phyloP scores from a whole-genome alignment of 2,329 filamentous ascomycete genomes.

The Grosmannia clavigera region DNA sequence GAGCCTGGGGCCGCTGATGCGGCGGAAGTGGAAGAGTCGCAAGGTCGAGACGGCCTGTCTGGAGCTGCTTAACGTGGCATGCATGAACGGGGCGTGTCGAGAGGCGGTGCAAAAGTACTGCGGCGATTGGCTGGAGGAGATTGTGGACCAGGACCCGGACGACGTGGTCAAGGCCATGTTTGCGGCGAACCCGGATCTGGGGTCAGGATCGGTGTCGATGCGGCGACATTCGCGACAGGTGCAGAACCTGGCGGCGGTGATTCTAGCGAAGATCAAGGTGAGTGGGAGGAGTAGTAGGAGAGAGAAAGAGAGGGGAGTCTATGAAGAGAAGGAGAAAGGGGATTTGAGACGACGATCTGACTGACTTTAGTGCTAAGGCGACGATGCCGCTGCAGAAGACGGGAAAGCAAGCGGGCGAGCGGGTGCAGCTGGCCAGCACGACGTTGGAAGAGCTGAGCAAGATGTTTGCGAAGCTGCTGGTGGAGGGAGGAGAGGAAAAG shows the following conservation, averaged over 20 bases:
- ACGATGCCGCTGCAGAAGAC: conserved; percentile 33
- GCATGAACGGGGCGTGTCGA: conserved; percentile 70
- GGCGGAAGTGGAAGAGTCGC: conserved; percentile 68
- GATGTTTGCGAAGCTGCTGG: conserved; percentile 54
- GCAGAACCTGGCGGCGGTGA: conserved; percentile 57
- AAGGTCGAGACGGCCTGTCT: conserved; percentile 79
- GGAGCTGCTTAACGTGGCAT: conserved; percentile 84
- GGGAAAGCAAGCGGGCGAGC: conserved; percentile 17
- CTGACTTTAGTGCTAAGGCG: conserved; percentile 38
- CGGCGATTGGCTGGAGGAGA: conserved; percentile 72
- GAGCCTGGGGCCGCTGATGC: conserved; percentile 63
- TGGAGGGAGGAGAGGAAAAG: conserved; percentile 21
- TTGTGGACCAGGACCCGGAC: conserved; percentile 61
- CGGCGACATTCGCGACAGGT: conserved; percentile 48
- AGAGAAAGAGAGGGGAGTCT: not conserved
- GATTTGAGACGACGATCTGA: conserved; percentile 21
- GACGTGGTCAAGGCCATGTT: conserved; percentile 35
- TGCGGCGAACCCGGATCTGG: conserved; percentile 41
- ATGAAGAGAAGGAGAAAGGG: not conserved
- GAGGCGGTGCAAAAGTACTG: conserved; percentile 79
- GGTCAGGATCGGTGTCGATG: conserved; percentile 47
- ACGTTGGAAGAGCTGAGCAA: conserved; percentile 53
- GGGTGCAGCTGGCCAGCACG: conserved; percentile 38
- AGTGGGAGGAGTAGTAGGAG: conserved; percentile 15
- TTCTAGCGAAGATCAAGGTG: conserved; percentile 65